Conservation (phyloP, 1,139 yeast genomes). For the Candida pseudocylindracea region DNA sequence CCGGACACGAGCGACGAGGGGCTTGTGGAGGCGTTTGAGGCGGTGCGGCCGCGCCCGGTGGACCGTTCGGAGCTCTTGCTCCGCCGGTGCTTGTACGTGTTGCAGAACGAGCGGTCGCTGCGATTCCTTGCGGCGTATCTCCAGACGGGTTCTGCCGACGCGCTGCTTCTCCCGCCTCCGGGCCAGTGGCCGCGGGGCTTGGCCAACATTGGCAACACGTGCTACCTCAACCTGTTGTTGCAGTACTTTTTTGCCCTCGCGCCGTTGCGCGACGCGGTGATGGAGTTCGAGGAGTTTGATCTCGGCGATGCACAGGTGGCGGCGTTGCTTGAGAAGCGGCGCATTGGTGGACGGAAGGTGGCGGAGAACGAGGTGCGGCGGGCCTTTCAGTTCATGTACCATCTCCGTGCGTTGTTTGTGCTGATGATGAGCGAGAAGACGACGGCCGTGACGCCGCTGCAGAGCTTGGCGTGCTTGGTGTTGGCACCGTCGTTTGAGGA, state of each 20-base stretch:
- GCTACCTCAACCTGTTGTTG: conserved; percentile 72
- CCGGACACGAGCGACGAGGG: too few species aligned
- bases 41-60: too few species aligned
- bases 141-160: not conserved
- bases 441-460: too few species aligned
- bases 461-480: conserved; percentile 53
- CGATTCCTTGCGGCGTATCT: not conserved
- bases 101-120: not conserved
- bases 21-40: too few species aligned
- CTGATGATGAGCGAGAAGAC: conserved; percentile 25
- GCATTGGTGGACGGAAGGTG: conserved; percentile 74
- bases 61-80: too few species aligned
- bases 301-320: conserved; percentile 7
- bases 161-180: conserved; percentile 24
- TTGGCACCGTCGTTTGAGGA: conserved; percentile 27
- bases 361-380: conserved; percentile 53
- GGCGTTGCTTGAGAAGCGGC: conserved; percentile 5
- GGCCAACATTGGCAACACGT: conserved; percentile 87
- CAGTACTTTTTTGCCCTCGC: conserved; percentile 77
- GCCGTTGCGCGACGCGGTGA: conserved; percentile 51
- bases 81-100: too few species aligned
- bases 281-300: conserved; percentile 17
- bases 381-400: conserved; percentile 60
- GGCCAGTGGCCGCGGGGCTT: conserved; percentile 77
- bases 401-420: conserved; percentile 41